Base-by-base conservation (phyloP, 2,329 filamentous ascomycete species). In the Aspergillus awamori region DNA sequence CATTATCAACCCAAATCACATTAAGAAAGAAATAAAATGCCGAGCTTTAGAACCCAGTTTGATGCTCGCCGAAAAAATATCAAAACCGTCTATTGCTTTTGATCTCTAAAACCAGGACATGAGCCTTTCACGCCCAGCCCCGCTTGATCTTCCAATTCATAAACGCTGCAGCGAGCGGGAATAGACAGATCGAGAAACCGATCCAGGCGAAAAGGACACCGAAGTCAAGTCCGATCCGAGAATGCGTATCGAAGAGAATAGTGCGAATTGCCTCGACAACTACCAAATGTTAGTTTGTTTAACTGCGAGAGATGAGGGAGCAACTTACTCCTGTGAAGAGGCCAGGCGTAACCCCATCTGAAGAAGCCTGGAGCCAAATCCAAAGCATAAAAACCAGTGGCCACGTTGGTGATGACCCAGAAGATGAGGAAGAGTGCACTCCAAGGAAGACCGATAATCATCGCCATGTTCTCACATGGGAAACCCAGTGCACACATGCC, bases 351-450 rank as follows among this genome's bases (percentile, higher is more conserved):
- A 0, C 85, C 86, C 84, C 85, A 89, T 2, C 74, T 70, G 69
- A 86, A 90, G 67, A 89, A 89, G 0, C 72, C 76, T 0, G 85
- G 83, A 2, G 84, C 82, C 24, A 89, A 75, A 26, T 86, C 84
- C 47, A 89, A 76, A 4, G 83, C 75, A 70, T 89, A 86, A 66
- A 89, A 88, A 0, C 80, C 76, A 0, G 85, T 87, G 0, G 81
- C 77, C 0, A 89, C 85, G 67, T 90, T 90, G 6, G 84, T 83
- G 59, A 89, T 87, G 45, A 89, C 85, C 86, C 86, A 88, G 67
- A 88, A 89, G 59, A 89, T 87, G 2, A 90, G 74, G 81, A 87
- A 90, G 0, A 88, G 71, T 0, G 85, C 81, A 55, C 80, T 83
- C 86, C 86, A 89, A 0, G 85, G 87, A 66, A 83, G 78, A 0